A percentile compares a stretch with the other conserved stretches of the same genome.
phyloP scores from a whole-genome alignment of 2,329 filamentous ascomycete species.

The Aspergillus sp. region DNA sequence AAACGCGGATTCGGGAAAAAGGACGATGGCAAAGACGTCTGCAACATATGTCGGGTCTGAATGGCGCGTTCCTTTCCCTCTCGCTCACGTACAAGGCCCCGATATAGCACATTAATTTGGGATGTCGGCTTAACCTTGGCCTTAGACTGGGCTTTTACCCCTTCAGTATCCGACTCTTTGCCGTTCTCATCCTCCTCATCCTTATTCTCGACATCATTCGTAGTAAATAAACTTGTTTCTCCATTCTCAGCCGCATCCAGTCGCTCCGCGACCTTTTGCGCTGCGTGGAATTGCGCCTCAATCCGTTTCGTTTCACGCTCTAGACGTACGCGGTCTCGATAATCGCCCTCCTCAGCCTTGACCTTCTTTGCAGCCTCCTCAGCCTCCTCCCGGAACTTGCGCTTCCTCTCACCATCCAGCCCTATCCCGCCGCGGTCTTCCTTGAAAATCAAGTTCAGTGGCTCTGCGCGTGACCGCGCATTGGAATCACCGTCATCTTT shows the following conservation, averaged over 20 bases:
- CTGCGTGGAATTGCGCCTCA: constrained; percentile 71
- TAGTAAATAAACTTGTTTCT: constrained; percentile 8
- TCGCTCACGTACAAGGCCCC: constrained; percentile 69
- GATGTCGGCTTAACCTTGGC: constrained; percentile 53
- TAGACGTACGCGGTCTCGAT: constrained; percentile 67
- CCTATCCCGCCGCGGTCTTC: constrained; percentile 82
- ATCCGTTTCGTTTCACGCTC: constrained; percentile 68
- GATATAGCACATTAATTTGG: constrained; percentile 75
- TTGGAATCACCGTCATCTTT: constrained; percentile 5
- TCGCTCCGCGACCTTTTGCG: constrained; percentile 78
- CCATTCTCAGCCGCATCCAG: constrained; percentile 60
- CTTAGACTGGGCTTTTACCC: constrained; percentile 13
- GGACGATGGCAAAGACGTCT: constrained; percentile 33
- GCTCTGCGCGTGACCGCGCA: constrained; percentile 59
- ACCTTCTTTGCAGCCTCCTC: constrained; percentile 59
- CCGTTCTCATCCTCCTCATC: constrained; percentile 9
- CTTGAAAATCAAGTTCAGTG: constrained; percentile 73
- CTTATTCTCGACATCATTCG: constrained; percentile 10
- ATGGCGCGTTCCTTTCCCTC: constrained; percentile 56
- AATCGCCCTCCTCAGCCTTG: constrained; percentile 68
- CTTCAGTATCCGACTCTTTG: constrained; percentile 1
- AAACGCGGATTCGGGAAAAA: constrained; percentile 46
- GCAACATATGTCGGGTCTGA: constrained; percentile 32
- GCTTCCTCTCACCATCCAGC: constrained; percentile 77
- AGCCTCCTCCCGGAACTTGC: constrained; percentile 66